Base-by-base conservation (phyloP, 305 asterid genomes). In the Ruellia speciosa region DNA sequence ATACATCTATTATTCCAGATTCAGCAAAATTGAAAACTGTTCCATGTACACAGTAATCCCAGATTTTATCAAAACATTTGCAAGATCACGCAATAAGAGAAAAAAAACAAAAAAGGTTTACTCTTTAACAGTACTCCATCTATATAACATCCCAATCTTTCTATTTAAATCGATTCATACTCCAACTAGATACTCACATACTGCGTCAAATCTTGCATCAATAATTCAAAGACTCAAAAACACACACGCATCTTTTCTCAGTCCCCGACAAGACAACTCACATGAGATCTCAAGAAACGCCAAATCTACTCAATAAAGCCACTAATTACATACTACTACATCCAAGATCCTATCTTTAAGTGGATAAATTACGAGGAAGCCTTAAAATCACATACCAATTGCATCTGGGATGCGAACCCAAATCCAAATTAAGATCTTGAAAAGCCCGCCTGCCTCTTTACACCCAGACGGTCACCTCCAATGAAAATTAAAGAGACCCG, bases 361-460 rank as follows among this genome's bases (percentile, higher is more conserved):
- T 52, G 37, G 15, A 68, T 20, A 71, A 60, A 73, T 61, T 13
- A 58, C 16, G 55, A 6, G 4, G 47, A 65, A 65, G 67, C 41
- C 54, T 39, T 56, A 18, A 67, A 72, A 70, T 62, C 59, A 8
- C 76, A 47, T 81, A 84, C 94, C 81, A 57, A 67, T 73, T 68
- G 78, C 86, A 79, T 77, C 75, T 12, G 75, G 34, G 74, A 73
- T 47, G 75, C 62, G 67, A 54, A 54, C 59, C 70, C 56, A 15
- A 74, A 66, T 59, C 45, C 31, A 4, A 39, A 39, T 54, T 68
- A 49, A 70, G 57, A 72, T 70, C 67, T 72, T 49, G 28, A 56
- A 60, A 65, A 65, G 65, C 67, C 58, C 57, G 69, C 37, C 16
- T 7, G 7, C 16, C 49, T 33, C 66, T 63, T 45, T 49, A 52